These are phyloP conservation scores for Aspergillus egyptiacus DNA, from an alignment of 495 filamentous ascomycete species.

Conservation along the genomic window DNA sequence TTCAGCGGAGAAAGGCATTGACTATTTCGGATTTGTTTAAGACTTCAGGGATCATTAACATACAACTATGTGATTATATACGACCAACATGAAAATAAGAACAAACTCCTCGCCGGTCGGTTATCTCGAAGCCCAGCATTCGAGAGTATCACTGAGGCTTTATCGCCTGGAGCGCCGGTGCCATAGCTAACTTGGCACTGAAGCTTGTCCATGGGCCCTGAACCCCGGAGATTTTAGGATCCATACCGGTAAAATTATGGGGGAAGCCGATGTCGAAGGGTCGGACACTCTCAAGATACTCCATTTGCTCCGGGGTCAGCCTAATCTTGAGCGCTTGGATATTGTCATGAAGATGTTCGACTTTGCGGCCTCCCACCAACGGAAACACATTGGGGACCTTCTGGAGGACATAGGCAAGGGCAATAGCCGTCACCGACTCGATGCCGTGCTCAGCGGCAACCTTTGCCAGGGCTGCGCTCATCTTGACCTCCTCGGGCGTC, in stretches of 20 bases:
- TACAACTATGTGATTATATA: no score
- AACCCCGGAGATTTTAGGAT: conserved; percentile 28
- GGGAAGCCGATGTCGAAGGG: conserved; percentile 51
- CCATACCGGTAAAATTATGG: conserved; percentile 37
- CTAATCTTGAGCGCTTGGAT: conserved; percentile 40
- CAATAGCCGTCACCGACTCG: conserved; percentile 47
- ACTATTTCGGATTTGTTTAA: no score
- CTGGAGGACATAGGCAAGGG: conserved; percentile 49
- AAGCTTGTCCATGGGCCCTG: conserved; percentile 3
- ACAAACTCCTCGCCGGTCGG: background rate
- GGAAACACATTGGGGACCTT: conserved; percentile 65
- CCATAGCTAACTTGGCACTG: conserved; percentile 8
- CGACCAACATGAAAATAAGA: no score
- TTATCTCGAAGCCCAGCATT: no score
- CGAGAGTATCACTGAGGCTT: background rate
- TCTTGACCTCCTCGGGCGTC: conserved; percentile 36
- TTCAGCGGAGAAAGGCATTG: no score
- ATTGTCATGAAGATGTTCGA: conserved; percentile 59
- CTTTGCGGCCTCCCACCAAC: conserved; percentile 57
- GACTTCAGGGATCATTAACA: no score
- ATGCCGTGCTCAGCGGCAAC: conserved; percentile 47
- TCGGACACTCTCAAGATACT: conserved; percentile 33
- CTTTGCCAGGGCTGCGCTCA: conserved; percentile 44
- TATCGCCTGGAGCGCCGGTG: conserved; percentile 7
- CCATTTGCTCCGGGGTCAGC: conserved; percentile 7